Percentiles rank a stretch among this genome's conserved stretches.
Conservation (phyloP, 495 filamentous ascomycete species). For the Penicillium riverlandense region DNA sequence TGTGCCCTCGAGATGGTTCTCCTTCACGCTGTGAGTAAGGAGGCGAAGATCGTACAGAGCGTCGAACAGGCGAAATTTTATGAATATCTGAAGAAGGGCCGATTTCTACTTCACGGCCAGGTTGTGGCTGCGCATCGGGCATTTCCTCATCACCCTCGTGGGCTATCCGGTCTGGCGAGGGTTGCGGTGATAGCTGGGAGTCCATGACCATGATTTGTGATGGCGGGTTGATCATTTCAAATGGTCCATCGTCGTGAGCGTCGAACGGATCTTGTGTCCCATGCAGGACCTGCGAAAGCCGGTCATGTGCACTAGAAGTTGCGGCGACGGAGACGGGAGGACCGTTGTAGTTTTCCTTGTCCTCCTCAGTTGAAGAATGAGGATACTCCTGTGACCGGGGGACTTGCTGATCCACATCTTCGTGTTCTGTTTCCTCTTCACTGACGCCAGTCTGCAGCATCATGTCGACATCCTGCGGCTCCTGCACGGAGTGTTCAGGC, state of each 20-base stretch:
- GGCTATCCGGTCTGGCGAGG: neutral
- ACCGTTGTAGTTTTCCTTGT: conserved; percentile 44
- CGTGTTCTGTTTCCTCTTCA: conserved; percentile 48
- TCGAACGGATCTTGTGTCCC: neutral
- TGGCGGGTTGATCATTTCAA: conserved; percentile 11
- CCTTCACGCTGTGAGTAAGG: conserved; percentile 6
- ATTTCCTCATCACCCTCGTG: conserved; percentile 1
- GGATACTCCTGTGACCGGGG: conserved; percentile 19
- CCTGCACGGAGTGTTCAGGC: neutral
- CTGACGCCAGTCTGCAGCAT: conserved; percentile 21
- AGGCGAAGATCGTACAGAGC: conserved; percentile 19
- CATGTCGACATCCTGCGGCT: conserved; percentile 1
- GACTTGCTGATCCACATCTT: conserved; percentile 27
- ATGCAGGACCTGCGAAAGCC: conserved; percentile 32
- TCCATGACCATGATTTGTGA: conserved; percentile 40
- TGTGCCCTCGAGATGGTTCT: neutral
- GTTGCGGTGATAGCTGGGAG: conserved; percentile 38
- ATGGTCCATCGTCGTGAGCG: conserved; percentile 3
- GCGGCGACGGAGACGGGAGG: conserved; percentile 18
- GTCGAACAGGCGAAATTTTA: conserved; percentile 22
- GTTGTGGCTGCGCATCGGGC: neutral
- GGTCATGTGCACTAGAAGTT: conserved; percentile 27
- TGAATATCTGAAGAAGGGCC: conserved; percentile 14
- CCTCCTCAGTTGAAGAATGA: conserved; percentile 32
- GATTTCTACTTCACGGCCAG: conserved; percentile 2